phyloP scores from a whole-genome alignment of 192 early-diverging fungal species.

The Entomortierella parvispora region DNA sequence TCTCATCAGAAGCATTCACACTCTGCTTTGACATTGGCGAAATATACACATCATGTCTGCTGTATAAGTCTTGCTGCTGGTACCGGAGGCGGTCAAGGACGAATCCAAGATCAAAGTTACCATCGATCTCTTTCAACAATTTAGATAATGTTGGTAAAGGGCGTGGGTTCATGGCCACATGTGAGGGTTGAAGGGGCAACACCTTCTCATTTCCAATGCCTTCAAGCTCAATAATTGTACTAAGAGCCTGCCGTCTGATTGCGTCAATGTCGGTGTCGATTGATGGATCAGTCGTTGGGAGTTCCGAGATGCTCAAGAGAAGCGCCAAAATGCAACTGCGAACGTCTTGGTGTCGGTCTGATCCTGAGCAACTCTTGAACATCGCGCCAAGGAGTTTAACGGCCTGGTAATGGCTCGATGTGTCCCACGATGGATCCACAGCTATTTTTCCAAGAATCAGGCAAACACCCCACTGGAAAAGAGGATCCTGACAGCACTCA shows the following conservation, averaged over 20 bases:
- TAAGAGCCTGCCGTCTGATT: too few relatives aligned
- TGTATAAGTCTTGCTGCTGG: background rate
- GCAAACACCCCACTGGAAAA: conserved; percentile 2
- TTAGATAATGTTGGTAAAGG: too few relatives aligned
- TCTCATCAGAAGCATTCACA: background rate
- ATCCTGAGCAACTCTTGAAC: background rate
- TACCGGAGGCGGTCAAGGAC: background rate
- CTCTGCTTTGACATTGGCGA: background rate
- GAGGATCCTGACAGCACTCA: background rate
- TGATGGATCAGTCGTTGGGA: background rate
- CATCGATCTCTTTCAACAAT: background rate
- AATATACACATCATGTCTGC: background rate
- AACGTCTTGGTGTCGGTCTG: background rate
- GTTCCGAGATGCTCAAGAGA: background rate
- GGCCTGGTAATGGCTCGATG: background rate
- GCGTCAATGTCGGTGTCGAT: background rate
- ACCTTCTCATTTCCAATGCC: too few relatives aligned
- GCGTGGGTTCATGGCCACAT: too few relatives aligned
- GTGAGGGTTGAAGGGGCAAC: too few relatives aligned
- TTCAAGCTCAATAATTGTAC: too few relatives aligned
- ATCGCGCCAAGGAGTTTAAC: conserved; percentile 3
- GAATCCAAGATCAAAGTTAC: background rate
- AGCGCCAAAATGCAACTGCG: conserved; percentile 2
- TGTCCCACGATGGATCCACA: background rate
- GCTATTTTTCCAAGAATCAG: conserved; percentile 2